phyloP scores from a whole-genome alignment of 495 filamentous ascomycete genomes.

The Lasiosphaeris hirsuta region DNA sequence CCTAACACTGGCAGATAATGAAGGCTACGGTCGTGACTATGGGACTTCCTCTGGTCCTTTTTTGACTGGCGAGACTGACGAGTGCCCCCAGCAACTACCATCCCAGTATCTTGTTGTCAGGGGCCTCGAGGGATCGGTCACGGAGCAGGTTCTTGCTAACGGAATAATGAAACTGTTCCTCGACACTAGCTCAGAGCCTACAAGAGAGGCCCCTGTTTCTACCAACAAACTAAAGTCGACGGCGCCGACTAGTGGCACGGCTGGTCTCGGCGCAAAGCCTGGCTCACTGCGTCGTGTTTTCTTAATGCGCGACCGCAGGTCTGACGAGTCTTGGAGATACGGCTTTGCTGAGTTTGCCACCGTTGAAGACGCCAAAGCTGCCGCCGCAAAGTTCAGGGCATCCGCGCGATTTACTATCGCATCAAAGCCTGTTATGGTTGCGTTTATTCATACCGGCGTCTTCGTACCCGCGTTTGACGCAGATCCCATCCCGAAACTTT shows the following conservation, averaged over 20 bases:
- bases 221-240: slow-evolving; percentile 63
- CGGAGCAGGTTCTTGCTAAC: slow-evolving; percentile 73
- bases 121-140: slow-evolving; percentile 68
- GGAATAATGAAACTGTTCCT: slow-evolving; percentile 74
- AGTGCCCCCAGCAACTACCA: slow-evolving; percentile 65
- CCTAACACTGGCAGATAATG: slow-evolving; percentile 21
- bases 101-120: slow-evolving; percentile 82
- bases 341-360: slow-evolving; percentile 88
- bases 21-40: slow-evolving; percentile 25
- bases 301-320: slow-evolving; percentile 70
- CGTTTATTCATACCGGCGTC: slow-evolving; percentile 82
- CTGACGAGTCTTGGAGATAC: slow-evolving; percentile 77
- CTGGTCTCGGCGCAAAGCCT: slow-evolving; percentile 66
- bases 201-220: slow-evolving; percentile 36
- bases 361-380: slow-evolving; percentile 71
- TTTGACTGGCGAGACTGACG: slow-evolving; percentile 76
- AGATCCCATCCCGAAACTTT: slow-evolving; percentile 53
- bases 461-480: slow-evolving; percentile 73
- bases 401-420: slow-evolving; percentile 83
- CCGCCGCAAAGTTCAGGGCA: slow-evolving; percentile 68
- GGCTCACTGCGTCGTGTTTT: slow-evolving; percentile 75
- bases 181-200: slow-evolving; percentile 40
- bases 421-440: slow-evolving; percentile 68
- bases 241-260: slow-evolving; percentile 69
- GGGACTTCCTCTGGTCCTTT: slow-evolving; percentile 18